Conservation (phyloP, 2,329 filamentous ascomycete species). For the Myriosclerotinia scirpicola region DNA sequence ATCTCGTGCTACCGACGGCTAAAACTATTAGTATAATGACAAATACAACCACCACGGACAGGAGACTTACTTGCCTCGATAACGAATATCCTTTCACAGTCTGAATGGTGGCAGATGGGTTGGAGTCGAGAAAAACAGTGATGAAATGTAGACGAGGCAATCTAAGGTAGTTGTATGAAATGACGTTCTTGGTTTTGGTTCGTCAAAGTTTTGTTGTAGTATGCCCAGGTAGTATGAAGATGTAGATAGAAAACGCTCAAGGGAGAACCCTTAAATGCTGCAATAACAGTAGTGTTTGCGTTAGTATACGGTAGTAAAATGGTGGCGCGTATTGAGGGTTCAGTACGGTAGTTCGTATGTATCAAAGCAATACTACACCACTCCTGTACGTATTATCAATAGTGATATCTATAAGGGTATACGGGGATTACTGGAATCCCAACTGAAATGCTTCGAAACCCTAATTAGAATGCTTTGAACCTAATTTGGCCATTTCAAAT, state of each 20-base stretch:
- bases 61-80: not conserved
- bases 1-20: not conserved
- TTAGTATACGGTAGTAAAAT: too few species aligned
- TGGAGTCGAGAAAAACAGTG: not conserved
- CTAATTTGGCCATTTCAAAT: too few species aligned
- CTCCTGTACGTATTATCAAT: too few species aligned
- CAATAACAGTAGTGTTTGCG: too few species aligned
- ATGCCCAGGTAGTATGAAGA: conserved; percentile 1
- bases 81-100: not conserved
- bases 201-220: not conserved
- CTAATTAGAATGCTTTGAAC: too few species aligned
- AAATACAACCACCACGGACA: not conserved
- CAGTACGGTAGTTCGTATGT: too few species aligned
- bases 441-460: too few species aligned
- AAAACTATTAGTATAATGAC: not conserved
- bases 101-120: not conserved
- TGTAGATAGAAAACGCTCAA: not conserved
- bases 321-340: too few species aligned
- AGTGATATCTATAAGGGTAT: too few species aligned
- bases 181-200: not conserved
- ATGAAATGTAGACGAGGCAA: not conserved
- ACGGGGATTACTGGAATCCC: too few species aligned
- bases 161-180: not conserved
- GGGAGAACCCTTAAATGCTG: not conserved
- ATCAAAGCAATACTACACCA: too few species aligned